Evolutionary conservation across 192 early-diverging fungal species (phyloP).

Genomic region (Lunasporangiospora selenospora): DNA sequence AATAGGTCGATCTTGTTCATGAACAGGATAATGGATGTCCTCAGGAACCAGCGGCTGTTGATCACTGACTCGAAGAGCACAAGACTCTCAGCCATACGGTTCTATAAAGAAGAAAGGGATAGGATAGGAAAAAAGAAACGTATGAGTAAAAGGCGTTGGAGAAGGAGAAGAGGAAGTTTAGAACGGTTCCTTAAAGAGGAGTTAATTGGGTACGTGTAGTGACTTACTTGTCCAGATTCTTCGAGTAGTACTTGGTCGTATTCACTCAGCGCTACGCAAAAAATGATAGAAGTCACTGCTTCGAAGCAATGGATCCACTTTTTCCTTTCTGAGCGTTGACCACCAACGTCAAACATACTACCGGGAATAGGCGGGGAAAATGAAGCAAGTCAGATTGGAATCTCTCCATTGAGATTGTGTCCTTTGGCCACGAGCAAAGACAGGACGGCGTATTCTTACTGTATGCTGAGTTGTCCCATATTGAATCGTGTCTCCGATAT

Average conservation of each 20-base stretch:
- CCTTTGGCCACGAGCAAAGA: slow-evolving; percentile 2
- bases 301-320: slow-evolving; percentile 93
- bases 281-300: slow-evolving; percentile 89
- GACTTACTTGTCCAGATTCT: slow-evolving; percentile 69
- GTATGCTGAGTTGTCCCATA: slow-evolving; percentile 89
- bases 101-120: slow-evolving; percentile 54
- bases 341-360: slow-evolving; percentile 90
- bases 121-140: neutral
- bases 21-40: slow-evolving; percentile 92
- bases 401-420: slow-evolving; percentile 7
- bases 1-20: slow-evolving; percentile 96
- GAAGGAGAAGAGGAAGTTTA: neutral
- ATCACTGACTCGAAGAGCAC: slow-evolving; percentile 91
- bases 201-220: neutral
- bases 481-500: slow-evolving; percentile 95
- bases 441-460: too few species aligned
- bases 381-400: neutral
- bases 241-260: slow-evolving; percentile 93
- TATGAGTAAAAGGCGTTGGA: neutral
- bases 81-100: slow-evolving; percentile 92
- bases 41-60: slow-evolving; percentile 92
- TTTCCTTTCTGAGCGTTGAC: slow-evolving; percentile 82
- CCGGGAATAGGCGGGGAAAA: neutral
- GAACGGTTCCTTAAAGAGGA: neutral
- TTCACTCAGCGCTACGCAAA: slow-evolving; percentile 92